Conservation (phyloP, 768 basidiomycete genomes). For the Tylopilus rubrobrunneus region DNA sequence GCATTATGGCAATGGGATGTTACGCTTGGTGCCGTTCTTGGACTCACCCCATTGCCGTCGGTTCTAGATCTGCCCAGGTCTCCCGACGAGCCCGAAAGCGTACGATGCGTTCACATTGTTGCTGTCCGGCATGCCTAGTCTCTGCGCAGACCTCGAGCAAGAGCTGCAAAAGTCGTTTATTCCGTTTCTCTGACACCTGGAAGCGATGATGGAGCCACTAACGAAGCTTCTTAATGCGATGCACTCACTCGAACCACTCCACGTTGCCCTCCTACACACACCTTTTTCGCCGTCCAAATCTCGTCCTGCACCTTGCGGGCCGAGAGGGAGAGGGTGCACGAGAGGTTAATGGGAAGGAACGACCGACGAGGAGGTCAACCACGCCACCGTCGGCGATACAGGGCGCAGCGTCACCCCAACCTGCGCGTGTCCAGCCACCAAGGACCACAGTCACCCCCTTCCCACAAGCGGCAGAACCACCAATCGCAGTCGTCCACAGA, state of each 20-base stretch:
- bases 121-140: conserved; percentile 52
- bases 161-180: conserved; percentile 53
- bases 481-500: conserved; percentile 30
- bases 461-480: conserved; percentile 23
- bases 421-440: conserved; percentile 27
- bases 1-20: conserved; percentile 59
- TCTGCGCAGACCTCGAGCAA: conserved; percentile 50
- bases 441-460: conserved; percentile 15
- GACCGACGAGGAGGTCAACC: conserved; percentile 13
- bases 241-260: conserved; percentile 69
- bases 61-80: conserved; percentile 7
- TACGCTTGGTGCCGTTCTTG: conserved; percentile 65
- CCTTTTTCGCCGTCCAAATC: conserved; percentile 53
- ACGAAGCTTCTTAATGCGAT: conserved; percentile 66
- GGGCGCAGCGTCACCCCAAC: conserved; percentile 16
- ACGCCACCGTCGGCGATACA: conserved; percentile 13
- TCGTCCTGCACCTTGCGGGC: conserved; percentile 51
- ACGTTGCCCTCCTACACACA: conserved; percentile 65
- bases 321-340: conserved; percentile 18
- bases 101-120: conserved; percentile 67
- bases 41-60: conserved; percentile 43
- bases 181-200: conserved; percentile 52
- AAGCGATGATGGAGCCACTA: conserved; percentile 59
- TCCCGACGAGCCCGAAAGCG: conserved; percentile 38
- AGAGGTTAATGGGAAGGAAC: conserved; percentile 15